Evolutionary conservation across 31 red algal genomes (phyloP), one percentile per base, ranked within the genome.

Genomic region (Asparagopsis taxiformis): DNA sequence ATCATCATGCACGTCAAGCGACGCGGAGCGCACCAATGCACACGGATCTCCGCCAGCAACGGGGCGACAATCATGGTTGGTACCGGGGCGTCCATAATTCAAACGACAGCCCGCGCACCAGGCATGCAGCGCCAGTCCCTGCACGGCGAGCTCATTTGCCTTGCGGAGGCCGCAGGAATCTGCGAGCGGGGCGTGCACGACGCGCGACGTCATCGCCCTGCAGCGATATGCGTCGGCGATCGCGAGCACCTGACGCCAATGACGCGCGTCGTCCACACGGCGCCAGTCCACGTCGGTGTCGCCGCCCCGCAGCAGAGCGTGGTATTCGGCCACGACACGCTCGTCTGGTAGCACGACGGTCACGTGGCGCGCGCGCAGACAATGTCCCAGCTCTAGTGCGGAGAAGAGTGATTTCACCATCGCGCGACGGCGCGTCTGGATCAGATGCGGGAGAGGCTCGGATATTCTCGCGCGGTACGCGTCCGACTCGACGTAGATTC

Each of bases 391-490:
- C 4, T 24, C 28, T 3, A 67, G 11, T 7, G 63, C 63, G 63
- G 32, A 3, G 13, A 48, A 22, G 63, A 67, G 63, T 0, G 63
- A 25, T 25, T 25, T 34, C 33, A 67, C 16, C 28, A 24, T 2
- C 0, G 63, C 63, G 63, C 22, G 20, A 11, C 29, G 63, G 37
- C 31, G 63, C 19, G 29, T 46, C 35, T 38, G 29, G 3, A 10
- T 25, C 33, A 10, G 62, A 2, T 3, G 25, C 4, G 28, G 31
- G 4, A 67, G 63, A 15, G 63, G 29, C 32, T 67, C 32, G 36
- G 63, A 67, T 10, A 67, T 48, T 39, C 38, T 30, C 3, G 37
- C 20, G 31, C 34, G 63, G 63, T 43, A 34, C 33, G 37, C 17
- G 63, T 10, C 6, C 28, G 63, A 39, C 6, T 38, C 37, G 30